A percentile compares a stretch with the other conserved stretches of the same genome.
Evolutionary conservation across 352 stramenopile species (phyloP).

Genomic region (Thraustotheca clavata): DNA sequence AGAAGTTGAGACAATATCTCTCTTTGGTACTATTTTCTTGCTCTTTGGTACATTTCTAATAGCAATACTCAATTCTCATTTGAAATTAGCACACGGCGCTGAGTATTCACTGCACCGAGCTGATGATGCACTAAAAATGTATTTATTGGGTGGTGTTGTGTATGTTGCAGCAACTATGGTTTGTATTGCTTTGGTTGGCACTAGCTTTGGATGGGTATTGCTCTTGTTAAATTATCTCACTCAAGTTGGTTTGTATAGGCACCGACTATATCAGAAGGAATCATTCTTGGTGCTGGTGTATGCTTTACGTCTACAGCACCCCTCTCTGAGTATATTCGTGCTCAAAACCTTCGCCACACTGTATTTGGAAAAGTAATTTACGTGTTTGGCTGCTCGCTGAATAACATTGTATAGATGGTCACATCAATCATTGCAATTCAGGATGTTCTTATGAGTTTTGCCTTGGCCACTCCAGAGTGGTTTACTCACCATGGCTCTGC

Average conservation of each 20-base stretch:
- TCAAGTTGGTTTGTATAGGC: slow-evolving; percentile 28
- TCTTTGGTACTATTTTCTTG: slow-evolving; percentile 91
- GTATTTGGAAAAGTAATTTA: slow-evolving; percentile 57
- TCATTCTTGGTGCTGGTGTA: slow-evolving; percentile 68
- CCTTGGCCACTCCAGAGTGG: slow-evolving; percentile 73
- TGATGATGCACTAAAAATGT: slow-evolving; percentile 58
- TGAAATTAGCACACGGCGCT: slow-evolving; percentile 42
- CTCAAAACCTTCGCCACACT: slow-evolving; percentile 72
- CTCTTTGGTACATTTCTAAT: slow-evolving; percentile 54
- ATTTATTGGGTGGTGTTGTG: slow-evolving; percentile 58
- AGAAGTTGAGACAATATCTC: slow-evolving; percentile 89
- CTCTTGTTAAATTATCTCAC: background rate
- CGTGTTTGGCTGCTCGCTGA: background rate
- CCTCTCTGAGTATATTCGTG: slow-evolving; percentile 72
- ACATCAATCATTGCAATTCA: slow-evolving; percentile 81
- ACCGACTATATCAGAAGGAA: slow-evolving; percentile 55
- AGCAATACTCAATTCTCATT: background rate
- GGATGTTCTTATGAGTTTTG: slow-evolving; percentile 82
- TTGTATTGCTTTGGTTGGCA: slow-evolving; percentile 55
- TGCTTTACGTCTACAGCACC: slow-evolving; percentile 79
- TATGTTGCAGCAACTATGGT: slow-evolving; percentile 65
- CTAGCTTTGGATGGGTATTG: slow-evolving; percentile 62
- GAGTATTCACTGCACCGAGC: slow-evolving; percentile 58
- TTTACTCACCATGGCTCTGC: slow-evolving; percentile 37
- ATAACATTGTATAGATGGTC: slow-evolving; percentile 40